Evolutionary conservation across 768 basidiomycete species (phyloP).

Genomic region (Pulveroboletus sp.): DNA sequence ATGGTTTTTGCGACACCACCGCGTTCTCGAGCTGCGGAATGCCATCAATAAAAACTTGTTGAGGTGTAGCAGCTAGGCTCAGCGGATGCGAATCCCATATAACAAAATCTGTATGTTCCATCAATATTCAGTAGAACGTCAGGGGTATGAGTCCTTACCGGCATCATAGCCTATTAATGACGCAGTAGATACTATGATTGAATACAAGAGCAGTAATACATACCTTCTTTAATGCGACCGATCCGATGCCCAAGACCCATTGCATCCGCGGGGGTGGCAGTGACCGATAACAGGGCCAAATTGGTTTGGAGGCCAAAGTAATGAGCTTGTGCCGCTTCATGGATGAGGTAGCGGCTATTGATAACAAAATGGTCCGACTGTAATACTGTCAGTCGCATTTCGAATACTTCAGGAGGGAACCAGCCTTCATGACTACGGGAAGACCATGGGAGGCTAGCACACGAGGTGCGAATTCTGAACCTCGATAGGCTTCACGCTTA

Average conservation of each 20-base stretch:
- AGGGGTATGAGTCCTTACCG: too few relatives aligned
- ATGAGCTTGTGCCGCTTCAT: constrained; percentile 71
- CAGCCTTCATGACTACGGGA: constrained; percentile 72
- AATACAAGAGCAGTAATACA: neutral
- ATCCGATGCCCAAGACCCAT: constrained; percentile 76
- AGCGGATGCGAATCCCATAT: constrained; percentile 79
- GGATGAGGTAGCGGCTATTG: constrained; percentile 65
- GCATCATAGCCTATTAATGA: constrained; percentile 42
- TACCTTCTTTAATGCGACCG: constrained; percentile 55
- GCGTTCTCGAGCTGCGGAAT: constrained; percentile 64
- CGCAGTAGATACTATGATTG: neutral
- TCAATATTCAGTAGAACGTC: constrained; percentile 1
- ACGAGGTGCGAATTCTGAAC: constrained; percentile 77
- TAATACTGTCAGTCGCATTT: neutral
- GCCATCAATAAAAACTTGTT: constrained; percentile 83
- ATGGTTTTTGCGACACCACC: constrained; percentile 36
- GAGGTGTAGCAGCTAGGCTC: constrained; percentile 68
- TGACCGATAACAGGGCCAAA: constrained; percentile 65
- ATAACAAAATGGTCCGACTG: constrained; percentile 59
- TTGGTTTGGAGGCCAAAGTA: constrained; percentile 62
- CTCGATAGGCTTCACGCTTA: constrained; percentile 81
- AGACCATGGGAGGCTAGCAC: constrained; percentile 68
- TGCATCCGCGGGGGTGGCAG: constrained; percentile 60
- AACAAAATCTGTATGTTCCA: constrained; percentile 52
- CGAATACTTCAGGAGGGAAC: neutral